Base-by-base conservation (phyloP, 148 eudicot species). In the Camellia sinensis region DNA sequence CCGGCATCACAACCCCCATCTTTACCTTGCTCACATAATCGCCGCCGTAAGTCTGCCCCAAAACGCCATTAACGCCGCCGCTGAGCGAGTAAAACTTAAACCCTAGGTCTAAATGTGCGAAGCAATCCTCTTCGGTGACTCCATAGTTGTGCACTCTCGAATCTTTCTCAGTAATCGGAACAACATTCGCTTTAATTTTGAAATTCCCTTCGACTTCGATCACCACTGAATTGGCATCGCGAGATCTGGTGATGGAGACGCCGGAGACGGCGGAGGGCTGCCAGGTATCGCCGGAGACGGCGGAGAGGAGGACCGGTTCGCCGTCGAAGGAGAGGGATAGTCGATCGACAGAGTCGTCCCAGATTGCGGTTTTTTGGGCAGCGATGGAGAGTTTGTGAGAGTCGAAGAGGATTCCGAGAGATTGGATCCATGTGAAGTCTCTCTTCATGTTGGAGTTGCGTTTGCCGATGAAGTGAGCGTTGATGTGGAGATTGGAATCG, bases 81-180 rank as follows among this genome's bases (percentile, higher is more conserved):
- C 87, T 94, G 48, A 94, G 61, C 1, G 92, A 86, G 86, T 87
- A 83, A 61, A 94, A 94, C 81, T 91, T 91, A 84, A 92, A 90
- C 74, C 90, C 84, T 76, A 89, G 70, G 79, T 94, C 98, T 10
- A 94, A 92, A 73, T 92, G 97, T 44, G 98, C 98, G 9, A 91
- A 91, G 76, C 97, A 89, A 83, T 94, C 97, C 6, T 94, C 92
- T 17, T 87, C 83, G 15, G 82, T 84, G 29, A 94, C 79, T 0
- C 90, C 97, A 65, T 94, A 94, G 17, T 86, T 90, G 71, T 94
- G 97, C 8, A 91, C 67, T 46, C 54, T 70, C 0, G 94, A 90
- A 0, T 94, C 98, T 60, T 83, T 83, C 41, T 83, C 75, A 0
- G 98, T 91, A 19, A 94, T 89, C 0, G 97, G 98, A 2, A 91